A percentile compares a stretch with the other conserved stretches of the same genome.
phyloP scores from a whole-genome alignment of 2,329 filamentous ascomycete genomes.

The Scytalidium sp. region DNA sequence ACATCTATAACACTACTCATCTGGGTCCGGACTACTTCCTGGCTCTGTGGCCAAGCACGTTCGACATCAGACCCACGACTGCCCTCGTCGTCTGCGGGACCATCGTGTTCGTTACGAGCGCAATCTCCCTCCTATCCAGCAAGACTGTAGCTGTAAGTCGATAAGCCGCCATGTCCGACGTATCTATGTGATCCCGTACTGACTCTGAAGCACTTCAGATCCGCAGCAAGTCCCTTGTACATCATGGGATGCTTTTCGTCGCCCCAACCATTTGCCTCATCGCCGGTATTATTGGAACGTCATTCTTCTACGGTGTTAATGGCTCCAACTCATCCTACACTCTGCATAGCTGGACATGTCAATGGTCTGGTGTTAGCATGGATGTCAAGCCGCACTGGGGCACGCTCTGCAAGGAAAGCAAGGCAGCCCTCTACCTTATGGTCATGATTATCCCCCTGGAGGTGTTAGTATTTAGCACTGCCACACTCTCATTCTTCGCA shows the following conservation, averaged over 20 bases:
- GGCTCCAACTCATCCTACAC: slow-evolving; percentile 49
- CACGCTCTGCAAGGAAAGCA: slow-evolving; percentile 54
- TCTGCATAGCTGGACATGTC: slow-evolving; percentile 61
- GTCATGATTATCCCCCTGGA: slow-evolving; percentile 57
- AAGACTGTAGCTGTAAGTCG: slow-evolving; percentile 48
- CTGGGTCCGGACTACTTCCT: slow-evolving; percentile 45
- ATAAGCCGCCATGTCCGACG: neutral
- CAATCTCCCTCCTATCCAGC: slow-evolving; percentile 44
- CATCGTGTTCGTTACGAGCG: slow-evolving; percentile 47
- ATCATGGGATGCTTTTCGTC: slow-evolving; percentile 25
- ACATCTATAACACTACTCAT: slow-evolving; percentile 53
- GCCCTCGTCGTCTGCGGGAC: slow-evolving; percentile 51
- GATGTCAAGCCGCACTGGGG: slow-evolving; percentile 49
- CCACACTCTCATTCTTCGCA: slow-evolving; percentile 41
- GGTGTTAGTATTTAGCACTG: slow-evolving; percentile 43
- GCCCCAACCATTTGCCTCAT: slow-evolving; percentile 41
- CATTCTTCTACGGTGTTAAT: slow-evolving; percentile 57
- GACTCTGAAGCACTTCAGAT: slow-evolving; percentile 29
- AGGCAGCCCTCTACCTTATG: slow-evolving; percentile 50
- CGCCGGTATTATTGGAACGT: slow-evolving; percentile 49
- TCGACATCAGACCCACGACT: slow-evolving; percentile 54
- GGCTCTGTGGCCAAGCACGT: slow-evolving; percentile 55
- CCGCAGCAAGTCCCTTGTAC: slow-evolving; percentile 28
- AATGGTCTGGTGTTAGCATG: slow-evolving; percentile 55
- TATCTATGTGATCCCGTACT: slow-evolving; percentile 1